Percentiles rank a stretch among this genome's conserved stretches.
Conservation (phyloP, 495 filamentous ascomycete genomes). For the Chlorociboria aeruginascens region DNA sequence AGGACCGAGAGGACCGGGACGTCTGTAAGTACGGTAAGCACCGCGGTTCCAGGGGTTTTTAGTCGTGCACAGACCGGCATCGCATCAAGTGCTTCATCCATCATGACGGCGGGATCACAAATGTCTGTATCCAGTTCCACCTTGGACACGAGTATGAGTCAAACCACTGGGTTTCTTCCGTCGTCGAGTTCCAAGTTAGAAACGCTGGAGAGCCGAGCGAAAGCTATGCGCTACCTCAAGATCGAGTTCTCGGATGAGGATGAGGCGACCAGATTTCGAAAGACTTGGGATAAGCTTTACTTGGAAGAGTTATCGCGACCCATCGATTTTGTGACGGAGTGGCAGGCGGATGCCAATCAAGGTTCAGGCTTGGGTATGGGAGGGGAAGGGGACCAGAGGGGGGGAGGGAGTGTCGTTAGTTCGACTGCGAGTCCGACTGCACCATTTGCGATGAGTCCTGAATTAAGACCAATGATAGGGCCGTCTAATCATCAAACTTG, state of each 20-base stretch:
- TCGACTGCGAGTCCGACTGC: too few species aligned
- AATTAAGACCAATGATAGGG: too few species aligned
- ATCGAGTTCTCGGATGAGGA: constrained; percentile 3
- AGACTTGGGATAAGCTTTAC: neutral
- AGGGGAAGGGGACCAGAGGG: neutral
- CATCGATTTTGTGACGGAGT: neutral
- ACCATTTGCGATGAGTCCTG: too few species aligned
- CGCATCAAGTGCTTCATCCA: neutral
- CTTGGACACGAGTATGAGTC: neutral
- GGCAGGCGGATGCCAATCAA: neutral
- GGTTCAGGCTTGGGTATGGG: neutral
- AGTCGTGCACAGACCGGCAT: neutral
- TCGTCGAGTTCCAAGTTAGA: neutral
- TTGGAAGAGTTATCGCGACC: neutral
- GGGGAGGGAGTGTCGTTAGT: neutral
- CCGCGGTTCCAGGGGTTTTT: neutral
- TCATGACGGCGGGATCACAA: neutral
- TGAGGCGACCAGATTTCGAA: neutral
- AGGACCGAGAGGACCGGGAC: neutral
- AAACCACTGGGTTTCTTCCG: neutral
- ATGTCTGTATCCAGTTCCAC: neutral
- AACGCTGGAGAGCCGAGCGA: neutral
- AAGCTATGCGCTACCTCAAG: neutral
- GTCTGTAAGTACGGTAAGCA: neutral
- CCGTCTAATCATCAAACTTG: too few species aligned